Percentiles rank a stretch among this genome's conserved stretches.
phyloP scores from a whole-genome alignment of 73 alveolate genomes.

The Paramecium primaurelia region DNA sequence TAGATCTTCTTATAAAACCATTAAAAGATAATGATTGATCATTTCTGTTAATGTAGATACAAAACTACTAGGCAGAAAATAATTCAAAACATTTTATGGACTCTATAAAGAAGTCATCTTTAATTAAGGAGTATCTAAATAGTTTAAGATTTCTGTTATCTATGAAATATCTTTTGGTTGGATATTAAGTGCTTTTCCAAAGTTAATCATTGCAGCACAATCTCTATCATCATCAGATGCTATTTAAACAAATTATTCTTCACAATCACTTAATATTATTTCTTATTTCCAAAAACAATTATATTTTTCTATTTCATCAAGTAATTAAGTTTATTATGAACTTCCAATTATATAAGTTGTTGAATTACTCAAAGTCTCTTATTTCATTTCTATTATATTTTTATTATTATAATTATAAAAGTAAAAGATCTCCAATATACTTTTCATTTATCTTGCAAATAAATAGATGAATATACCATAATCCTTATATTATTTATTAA shows the following conservation, averaged over 20 bases:
- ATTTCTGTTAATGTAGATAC: not conserved
- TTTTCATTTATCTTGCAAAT: not conserved
- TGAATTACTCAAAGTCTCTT: not conserved
- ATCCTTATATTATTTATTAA: not conserved
- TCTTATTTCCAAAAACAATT: not conserved
- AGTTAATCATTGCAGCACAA: not conserved
- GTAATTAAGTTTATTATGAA: not conserved
- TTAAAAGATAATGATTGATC: not conserved
- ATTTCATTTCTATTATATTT: not conserved
- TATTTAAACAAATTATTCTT: not conserved
- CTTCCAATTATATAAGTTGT: not conserved
- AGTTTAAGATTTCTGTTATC: not conserved
- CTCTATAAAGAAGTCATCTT: not conserved
- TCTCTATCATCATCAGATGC: constrained; percentile 1
- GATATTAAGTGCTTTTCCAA: not conserved
- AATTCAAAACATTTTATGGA: not conserved
- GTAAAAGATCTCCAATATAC: not conserved
- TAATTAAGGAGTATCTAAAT: not conserved
- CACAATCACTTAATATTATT: not conserved
- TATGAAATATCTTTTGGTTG: not conserved
- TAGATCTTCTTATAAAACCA: not conserved
- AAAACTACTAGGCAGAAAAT: not conserved
- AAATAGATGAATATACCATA: not conserved
- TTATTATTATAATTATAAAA: not conserved
- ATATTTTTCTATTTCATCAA: constrained; percentile 7